Evolutionary conservation across 2,329 filamentous ascomycete genomes (phyloP).

Genomic region (Fusarium incarnatum): DNA sequence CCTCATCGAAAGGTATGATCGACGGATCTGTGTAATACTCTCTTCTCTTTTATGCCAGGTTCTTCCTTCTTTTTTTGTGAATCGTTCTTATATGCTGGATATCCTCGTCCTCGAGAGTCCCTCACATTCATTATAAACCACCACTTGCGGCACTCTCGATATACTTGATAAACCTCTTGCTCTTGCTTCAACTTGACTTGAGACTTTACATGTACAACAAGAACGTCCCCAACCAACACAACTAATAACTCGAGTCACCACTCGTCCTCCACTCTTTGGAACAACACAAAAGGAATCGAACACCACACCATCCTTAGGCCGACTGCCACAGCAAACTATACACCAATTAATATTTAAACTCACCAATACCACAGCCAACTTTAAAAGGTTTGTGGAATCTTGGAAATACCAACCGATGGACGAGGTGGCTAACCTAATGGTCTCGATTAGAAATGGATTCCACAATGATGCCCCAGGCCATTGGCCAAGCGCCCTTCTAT

Average conservation of each 20-base stretch:
- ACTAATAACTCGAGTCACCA: conserved; percentile 48
- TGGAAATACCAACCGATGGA: conserved; percentile 23
- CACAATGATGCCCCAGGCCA: conserved; percentile 68
- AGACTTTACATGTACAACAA: conserved; percentile 50
- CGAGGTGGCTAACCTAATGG: conserved; percentile 32
- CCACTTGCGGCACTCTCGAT: conserved; percentile 41
- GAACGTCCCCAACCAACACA: conserved; percentile 46
- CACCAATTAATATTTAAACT: conserved; percentile 46
- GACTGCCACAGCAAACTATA: conserved; percentile 45
- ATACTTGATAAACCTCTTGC: conserved; percentile 38
- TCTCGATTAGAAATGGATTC: conserved; percentile 70
- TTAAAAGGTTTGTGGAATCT: conserved; percentile 44
- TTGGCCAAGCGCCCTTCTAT: conserved; percentile 83
- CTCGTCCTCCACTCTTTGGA: conserved; percentile 59
- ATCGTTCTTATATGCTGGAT: conserved; percentile 59
- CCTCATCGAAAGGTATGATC: conserved; percentile 58
- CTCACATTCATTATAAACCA: conserved; percentile 56
- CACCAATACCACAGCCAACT: conserved; percentile 30
- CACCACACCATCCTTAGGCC: conserved; percentile 45
- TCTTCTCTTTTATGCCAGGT: conserved; percentile 61
- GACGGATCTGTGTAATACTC: conserved; percentile 60
- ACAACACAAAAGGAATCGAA: conserved; percentile 41
- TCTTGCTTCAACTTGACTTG: conserved; percentile 31
- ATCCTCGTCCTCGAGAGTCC: conserved; percentile 53
- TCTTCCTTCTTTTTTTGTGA: conserved; percentile 63